Conservation (phyloP, 2,329 filamentous ascomycete genomes). For the Pseudohalonectria lignicola region DNA sequence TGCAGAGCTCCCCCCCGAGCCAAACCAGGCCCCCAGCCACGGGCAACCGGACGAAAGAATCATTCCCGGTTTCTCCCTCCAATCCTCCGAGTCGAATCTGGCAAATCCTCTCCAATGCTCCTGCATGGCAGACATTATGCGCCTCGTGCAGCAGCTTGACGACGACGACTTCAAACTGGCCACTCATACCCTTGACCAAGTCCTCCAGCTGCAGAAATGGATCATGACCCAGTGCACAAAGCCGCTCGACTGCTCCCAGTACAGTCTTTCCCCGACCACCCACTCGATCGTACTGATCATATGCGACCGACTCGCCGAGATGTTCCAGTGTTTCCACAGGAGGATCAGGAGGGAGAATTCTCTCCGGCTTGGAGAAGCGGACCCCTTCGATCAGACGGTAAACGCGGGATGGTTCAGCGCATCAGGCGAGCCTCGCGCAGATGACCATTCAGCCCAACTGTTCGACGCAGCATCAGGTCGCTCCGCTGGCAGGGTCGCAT, state of each 20-base stretch:
- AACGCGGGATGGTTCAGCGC: too few relatives aligned
- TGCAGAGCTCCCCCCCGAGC: too few relatives aligned
- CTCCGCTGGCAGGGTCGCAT: constrained; percentile 5
- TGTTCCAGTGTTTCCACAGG: constrained; percentile 15
- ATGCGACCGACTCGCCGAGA: constrained; percentile 16
- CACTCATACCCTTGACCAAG: constrained; percentile 14
- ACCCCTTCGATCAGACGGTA: too few relatives aligned
- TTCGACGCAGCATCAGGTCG: constrained; percentile 2
- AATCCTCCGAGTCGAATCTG: too few relatives aligned
- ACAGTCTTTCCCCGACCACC: constrained; percentile 5
- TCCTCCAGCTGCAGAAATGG: constrained; percentile 18
- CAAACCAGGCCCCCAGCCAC: too few relatives aligned
- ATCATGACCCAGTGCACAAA: constrained; percentile 16
- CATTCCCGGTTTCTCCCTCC: too few relatives aligned
- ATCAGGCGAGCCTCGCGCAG: too few relatives aligned
- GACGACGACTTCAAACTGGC: constrained; percentile 17
- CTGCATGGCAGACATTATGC: constrained; percentile 12
- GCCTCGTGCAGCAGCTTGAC: constrained; percentile 16
- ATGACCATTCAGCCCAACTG: too few relatives aligned
- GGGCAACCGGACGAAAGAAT: too few relatives aligned
- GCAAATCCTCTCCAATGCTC: too few relatives aligned
- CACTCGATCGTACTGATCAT: constrained; percentile 15
- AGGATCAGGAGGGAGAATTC: constrained; percentile 6
- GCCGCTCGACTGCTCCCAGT: constrained; percentile 13
- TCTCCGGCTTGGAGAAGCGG: not conserved